These are phyloP conservation scores for Nyssa sinensis DNA, from an alignment of 148 eudicot genomes.

Conservation along the genomic window DNA sequence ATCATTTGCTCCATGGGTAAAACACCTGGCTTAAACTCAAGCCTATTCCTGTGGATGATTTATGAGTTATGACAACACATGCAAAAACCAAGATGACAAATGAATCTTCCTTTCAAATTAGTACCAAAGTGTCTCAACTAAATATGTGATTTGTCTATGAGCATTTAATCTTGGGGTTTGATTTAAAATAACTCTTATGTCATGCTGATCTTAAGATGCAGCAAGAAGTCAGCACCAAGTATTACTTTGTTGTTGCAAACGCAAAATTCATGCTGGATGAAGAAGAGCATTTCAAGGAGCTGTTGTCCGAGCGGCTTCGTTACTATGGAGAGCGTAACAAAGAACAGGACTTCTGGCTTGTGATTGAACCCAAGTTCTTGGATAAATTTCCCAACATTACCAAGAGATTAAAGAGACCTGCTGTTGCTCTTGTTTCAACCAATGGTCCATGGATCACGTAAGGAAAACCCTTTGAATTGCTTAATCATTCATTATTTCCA, in stretches of 20 bases:
- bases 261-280: constrained; percentile 99
- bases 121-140: too few species aligned
- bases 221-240: constrained; percentile 56
- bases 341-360: constrained; percentile 97
- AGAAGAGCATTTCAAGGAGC: constrained; percentile 95
- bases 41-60: too few species aligned
- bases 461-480: constrained; percentile 20
- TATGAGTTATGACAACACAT: too few species aligned
- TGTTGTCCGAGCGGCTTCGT: constrained; percentile 69
- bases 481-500: constrained; percentile 11
- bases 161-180: background rate
- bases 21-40: too few species aligned
- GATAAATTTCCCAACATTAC: constrained; percentile 79
- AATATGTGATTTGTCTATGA: background rate
- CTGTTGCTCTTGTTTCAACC: constrained; percentile 96
- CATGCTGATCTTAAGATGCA: constrained; percentile 26
- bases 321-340: constrained; percentile 53
- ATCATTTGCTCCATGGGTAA: too few species aligned
- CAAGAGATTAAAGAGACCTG: constrained; percentile 83
- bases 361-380: constrained; percentile 91
- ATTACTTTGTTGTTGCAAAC: constrained; percentile 87
- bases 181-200: background rate
- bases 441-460: constrained; percentile 98
- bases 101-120: background rate
- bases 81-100: background rate